Percentiles rank a stretch among this genome's conserved stretches.
Evolutionary conservation across 2,329 filamentous ascomycete species (phyloP).

Genomic region (Intubia oerlemansii): DNA sequence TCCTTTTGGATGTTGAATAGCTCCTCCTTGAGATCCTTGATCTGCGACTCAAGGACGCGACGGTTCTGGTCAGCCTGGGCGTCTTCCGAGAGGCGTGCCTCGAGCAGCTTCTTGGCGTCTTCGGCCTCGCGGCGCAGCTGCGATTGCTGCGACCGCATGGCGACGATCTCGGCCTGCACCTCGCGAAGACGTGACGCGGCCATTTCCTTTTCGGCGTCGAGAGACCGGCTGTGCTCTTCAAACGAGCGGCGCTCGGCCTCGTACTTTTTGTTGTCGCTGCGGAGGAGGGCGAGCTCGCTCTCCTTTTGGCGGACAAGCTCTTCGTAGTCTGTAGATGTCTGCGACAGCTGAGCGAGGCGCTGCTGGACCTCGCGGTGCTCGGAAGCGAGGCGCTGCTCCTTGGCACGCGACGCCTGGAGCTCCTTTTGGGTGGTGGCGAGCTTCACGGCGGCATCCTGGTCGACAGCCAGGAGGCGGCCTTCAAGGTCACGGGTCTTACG

Average conservation of each 20-base stretch:
- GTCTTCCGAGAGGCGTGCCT: conserved; percentile 78
- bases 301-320: conserved; percentile 86
- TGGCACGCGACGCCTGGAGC: conserved; percentile 47
- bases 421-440: conserved; percentile 61
- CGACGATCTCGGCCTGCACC: conserved; percentile 71
- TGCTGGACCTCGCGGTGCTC: conserved; percentile 71
- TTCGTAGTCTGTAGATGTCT: conserved; percentile 87
- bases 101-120: conserved; percentile 69
- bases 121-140: conserved; percentile 76
- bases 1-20: conserved; percentile 73
- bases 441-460: conserved; percentile 79
- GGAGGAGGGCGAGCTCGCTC: conserved; percentile 70
- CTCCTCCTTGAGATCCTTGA: conserved; percentile 68
- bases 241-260: conserved; percentile 61
- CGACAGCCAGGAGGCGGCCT: conserved; percentile 57
- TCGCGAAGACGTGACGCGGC: conserved; percentile 50
- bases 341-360: conserved; percentile 69
- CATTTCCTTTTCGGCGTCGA: conserved; percentile 60
- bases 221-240: conserved; percentile 53
- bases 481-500: conserved; percentile 79
- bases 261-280: conserved; percentile 63
- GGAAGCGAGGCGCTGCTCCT: conserved; percentile 53
- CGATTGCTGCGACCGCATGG: conserved; percentile 62
- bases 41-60: conserved; percentile 67
- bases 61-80: conserved; percentile 64